These are phyloP conservation scores for Carex pumila DNA, from an alignment of 176 grass and related monocot genomes.

Conservation along the genomic window DNA sequence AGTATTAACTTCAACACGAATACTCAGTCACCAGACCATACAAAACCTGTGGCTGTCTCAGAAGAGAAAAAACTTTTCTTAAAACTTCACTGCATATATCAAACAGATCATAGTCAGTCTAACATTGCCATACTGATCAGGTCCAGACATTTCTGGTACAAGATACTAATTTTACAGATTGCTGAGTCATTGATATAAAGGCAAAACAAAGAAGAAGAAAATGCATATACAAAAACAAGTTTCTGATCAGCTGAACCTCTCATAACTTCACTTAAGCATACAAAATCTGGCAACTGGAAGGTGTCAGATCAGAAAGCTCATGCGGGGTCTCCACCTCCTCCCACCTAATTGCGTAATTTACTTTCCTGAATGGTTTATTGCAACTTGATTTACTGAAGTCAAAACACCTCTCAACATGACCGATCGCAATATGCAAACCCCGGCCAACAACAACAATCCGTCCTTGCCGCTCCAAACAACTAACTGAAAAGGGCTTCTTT, in stretches of 20 bases:
- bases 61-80: background rate
- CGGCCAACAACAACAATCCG: slow-evolving; percentile 64
- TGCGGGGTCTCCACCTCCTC: slow-evolving; percentile 54
- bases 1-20: background rate
- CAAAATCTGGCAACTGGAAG: slow-evolving; percentile 78
- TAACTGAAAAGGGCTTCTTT: slow-evolving; percentile 66
- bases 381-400: slow-evolving; percentile 10
- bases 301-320: slow-evolving; percentile 58
- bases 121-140: background rate
- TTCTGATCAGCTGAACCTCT: background rate
- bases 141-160: background rate
- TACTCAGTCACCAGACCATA: background rate
- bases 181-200: background rate
- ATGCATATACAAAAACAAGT: background rate
- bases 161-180: background rate
- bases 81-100: background rate
- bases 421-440: slow-evolving; percentile 60
- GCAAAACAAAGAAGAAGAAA: background rate
- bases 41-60: background rate
- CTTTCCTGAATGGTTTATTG: slow-evolving; percentile 12
- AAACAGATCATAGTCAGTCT: background rate
- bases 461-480: slow-evolving; percentile 29
- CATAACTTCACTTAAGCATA: slow-evolving; percentile 44
- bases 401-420: slow-evolving; percentile 38
- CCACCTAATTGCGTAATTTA: slow-evolving; percentile 47